Evolutionary conservation across 306 rosid genomes (phyloP), one percentile per base, ranked within the genome.

Genomic region (Canavalia gladiata): DNA sequence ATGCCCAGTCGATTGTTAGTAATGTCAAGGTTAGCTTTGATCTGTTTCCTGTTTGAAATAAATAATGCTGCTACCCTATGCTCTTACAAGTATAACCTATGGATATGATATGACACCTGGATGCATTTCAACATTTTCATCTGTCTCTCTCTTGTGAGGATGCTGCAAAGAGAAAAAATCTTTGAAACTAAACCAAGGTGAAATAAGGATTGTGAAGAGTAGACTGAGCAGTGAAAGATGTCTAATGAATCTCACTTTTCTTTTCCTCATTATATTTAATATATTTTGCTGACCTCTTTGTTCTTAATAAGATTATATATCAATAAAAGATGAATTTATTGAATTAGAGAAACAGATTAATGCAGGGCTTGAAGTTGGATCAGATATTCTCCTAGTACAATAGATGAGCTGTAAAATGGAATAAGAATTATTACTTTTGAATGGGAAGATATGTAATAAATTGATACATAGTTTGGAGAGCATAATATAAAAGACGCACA

Each of bases 1-100:
- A 95, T 86, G 99, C 98, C 30, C 98, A 90, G 73, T 90, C 99
- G 7, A 93, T 93, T 86, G 92, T 90, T 72, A 92, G 97, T 87
- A 95, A 90, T 84, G 91, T 95, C 81, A 92, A 94, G 98, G 98
- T 94, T 80, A 77, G 80, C 74, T 75, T 84, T 75, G 46, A 63
- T 58, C 51, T 64, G 78, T 54, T 73, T 69, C 83, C 37, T 42
- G 56, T 69, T 12, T 68, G 46, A 62, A 76, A 82, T 42, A 77
- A 60, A 35, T 72, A 10, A 58, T 49, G 59, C 46, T 70, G 55
- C 78, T 58, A 54, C 68, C 67, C 56, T 79, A 29, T 6, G 42
- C 1, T 30, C 41, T 43, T 74, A 45, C 51, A 2, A 60, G 50
- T 78, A 34, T 33, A 76, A 46, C 56, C 12, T 71, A 59, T 7